A percentile compares a stretch with the other conserved stretches of the same genome.
phyloP scores from a whole-genome alignment of 2,329 filamentous ascomycete genomes.

The Sordariomycetes sp. region DNA sequence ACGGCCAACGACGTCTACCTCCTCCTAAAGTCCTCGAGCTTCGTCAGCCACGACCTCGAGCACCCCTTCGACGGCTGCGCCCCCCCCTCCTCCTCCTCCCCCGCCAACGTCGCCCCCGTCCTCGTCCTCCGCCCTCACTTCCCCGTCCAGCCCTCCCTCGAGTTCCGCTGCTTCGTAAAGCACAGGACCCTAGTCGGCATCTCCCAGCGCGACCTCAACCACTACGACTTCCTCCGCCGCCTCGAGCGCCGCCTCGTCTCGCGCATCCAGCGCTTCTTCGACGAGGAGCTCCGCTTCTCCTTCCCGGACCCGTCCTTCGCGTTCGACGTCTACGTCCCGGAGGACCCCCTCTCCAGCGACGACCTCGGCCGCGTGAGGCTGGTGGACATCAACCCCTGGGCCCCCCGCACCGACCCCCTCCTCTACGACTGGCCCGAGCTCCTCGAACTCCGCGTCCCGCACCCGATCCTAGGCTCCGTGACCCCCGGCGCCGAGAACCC shows the following conservation, averaged over 20 bases:
- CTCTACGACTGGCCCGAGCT: constrained; percentile 87
- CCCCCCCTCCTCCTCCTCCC: background rate
- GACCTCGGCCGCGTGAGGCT: constrained; percentile 67
- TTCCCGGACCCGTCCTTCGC: constrained; percentile 78
- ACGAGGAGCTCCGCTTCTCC: constrained; percentile 54
- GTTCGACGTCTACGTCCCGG: constrained; percentile 88
- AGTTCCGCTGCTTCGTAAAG: constrained; percentile 93
- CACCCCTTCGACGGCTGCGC: constrained; percentile 77
- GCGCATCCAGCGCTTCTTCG: constrained; percentile 68
- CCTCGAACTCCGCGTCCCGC: constrained; percentile 53
- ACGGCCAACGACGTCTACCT: constrained; percentile 86
- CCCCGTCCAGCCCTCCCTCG: constrained; percentile 75
- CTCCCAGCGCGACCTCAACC: constrained; percentile 78
- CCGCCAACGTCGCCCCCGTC: constrained; percentile 51
- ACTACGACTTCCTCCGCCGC: constrained; percentile 65
- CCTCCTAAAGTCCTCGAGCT: constrained; percentile 86
- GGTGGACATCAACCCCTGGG: constrained; percentile 94
- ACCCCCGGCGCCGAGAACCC: constrained; percentile 9
- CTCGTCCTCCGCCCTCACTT: constrained; percentile 83
- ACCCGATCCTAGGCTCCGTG: constrained; percentile 36
- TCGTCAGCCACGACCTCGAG: constrained; percentile 86
- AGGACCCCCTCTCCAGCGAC: constrained; percentile 36
- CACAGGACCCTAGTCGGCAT: constrained; percentile 68
- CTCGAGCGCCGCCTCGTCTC: constrained; percentile 53
- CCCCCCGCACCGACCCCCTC: constrained; percentile 72